phyloP scores from a whole-genome alignment of 345 rosid genomes.

The Linum trigynum region DNA sequence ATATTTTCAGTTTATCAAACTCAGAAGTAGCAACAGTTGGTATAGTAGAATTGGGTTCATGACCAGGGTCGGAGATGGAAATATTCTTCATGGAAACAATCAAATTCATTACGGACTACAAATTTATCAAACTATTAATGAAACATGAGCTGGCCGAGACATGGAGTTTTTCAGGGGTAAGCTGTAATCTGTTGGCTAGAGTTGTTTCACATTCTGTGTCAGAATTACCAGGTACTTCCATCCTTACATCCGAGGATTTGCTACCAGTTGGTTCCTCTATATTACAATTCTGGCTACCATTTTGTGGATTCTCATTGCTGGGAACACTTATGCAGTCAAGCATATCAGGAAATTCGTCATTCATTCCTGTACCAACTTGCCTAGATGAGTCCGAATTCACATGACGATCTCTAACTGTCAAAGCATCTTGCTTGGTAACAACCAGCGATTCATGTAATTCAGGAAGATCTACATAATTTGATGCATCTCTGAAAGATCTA shows the following conservation, averaged over 20 bases:
- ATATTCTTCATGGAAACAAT: too few species aligned
- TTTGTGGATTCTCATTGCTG: constrained; percentile 19
- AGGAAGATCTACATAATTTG: too few species aligned
- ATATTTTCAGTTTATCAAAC: too few species aligned
- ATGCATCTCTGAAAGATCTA: background rate
- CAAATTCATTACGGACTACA: too few species aligned
- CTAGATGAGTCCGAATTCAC: constrained; percentile 28
- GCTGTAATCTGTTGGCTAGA: constrained; percentile 20
- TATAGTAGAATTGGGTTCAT: too few species aligned
- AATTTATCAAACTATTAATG: too few species aligned
- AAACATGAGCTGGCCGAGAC: background rate
- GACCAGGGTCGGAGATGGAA: too few species aligned
- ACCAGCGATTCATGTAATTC: too few species aligned
- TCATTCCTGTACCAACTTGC: constrained; percentile 29
- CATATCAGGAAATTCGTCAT: constrained; percentile 20
- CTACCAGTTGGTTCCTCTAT: constrained; percentile 22
- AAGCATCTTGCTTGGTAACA: too few species aligned
- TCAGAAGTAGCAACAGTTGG: too few species aligned
- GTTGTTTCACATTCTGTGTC: constrained; percentile 24
- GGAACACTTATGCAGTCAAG: constrained; percentile 21
- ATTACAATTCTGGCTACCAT: constrained; percentile 18
- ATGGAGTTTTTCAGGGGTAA: constrained; percentile 21
- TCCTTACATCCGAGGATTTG: constrained; percentile 24
- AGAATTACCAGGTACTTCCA: constrained; percentile 21
- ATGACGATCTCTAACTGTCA: too few species aligned